A percentile compares a stretch with the other conserved stretches of the same genome.
These are phyloP conservation scores for Pyrus hybrid DNA, from an alignment of 331 rosid genomes.

Conservation along the genomic window DNA sequence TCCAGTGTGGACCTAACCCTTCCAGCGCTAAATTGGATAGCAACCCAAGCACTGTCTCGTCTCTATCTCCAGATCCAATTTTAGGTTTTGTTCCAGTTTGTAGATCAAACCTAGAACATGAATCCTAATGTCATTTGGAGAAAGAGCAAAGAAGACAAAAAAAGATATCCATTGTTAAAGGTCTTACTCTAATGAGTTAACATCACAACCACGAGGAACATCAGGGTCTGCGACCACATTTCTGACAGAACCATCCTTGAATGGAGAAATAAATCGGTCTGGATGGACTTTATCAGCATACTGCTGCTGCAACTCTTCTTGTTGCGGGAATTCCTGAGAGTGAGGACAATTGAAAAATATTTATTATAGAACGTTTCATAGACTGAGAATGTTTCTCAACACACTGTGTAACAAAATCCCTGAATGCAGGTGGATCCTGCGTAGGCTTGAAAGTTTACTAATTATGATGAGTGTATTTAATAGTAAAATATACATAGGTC, in stretches of 20 bases:
- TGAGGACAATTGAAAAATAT: neutral
- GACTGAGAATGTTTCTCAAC: neutral
- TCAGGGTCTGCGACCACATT: conserved; percentile 84
- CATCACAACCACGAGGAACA: conserved; percentile 55
- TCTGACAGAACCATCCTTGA: conserved; percentile 46
- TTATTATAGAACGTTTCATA: neutral
- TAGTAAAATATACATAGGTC: neutral
- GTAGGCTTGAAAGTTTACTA: neutral
- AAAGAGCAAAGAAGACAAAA: neutral
- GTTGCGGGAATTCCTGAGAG: conserved; percentile 58
- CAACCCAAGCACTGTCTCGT: conserved; percentile 63
- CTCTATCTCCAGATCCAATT: conserved; percentile 83
- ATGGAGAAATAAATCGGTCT: conserved; percentile 42
- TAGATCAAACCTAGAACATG: conserved; percentile 57
- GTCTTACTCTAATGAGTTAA: conserved; percentile 68
- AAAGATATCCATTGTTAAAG: neutral
- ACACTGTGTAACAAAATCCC: neutral
- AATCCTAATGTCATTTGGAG: conserved; percentile 11
- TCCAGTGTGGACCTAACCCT: conserved; percentile 84
- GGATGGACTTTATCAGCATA: conserved; percentile 45
- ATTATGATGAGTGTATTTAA: neutral
- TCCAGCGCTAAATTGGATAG: conserved; percentile 62
- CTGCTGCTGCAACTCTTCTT: conserved; percentile 75
- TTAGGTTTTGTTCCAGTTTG: conserved; percentile 64
- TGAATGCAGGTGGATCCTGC: neutral